These are phyloP conservation scores for Ephemerocybe angulata DNA, from an alignment of 768 basidiomycete species.

Conservation along the genomic window DNA sequence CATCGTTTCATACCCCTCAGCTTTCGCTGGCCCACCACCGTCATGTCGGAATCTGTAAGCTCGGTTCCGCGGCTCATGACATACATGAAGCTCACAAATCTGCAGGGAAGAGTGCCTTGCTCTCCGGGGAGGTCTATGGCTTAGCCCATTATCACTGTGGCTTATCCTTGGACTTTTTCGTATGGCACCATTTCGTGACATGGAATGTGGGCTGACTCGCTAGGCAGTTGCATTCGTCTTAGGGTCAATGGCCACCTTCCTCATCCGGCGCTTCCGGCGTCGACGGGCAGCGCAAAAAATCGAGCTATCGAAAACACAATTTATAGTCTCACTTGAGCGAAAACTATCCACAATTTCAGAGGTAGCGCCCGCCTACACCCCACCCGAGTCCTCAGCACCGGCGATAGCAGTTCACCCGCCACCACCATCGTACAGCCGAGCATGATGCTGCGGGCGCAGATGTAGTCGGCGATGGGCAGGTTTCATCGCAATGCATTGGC, in stretches of 20 bases:
- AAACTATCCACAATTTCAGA: background rate
- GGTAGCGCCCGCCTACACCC: background rate
- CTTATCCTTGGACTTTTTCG: background rate
- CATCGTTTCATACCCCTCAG: constrained; percentile 2
- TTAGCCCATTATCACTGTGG: background rate
- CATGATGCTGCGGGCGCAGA: no score
- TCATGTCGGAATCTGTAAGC: background rate
- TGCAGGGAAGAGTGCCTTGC: background rate
- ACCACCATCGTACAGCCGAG: background rate
- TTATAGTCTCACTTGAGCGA: background rate
- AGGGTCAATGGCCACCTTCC: background rate
- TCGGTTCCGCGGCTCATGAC: background rate
- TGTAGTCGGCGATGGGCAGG: no score
- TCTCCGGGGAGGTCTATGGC: background rate
- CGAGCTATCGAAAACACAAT: background rate
- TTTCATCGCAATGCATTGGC: no score
- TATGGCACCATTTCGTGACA: background rate
- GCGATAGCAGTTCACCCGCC: background rate
- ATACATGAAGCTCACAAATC: no score
- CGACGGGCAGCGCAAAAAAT: background rate
- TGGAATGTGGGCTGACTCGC: background rate
- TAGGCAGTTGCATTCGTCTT: background rate
- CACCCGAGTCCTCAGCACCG: background rate
- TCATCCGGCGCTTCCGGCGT: background rate
- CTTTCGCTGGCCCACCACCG: background rate